Base-by-base conservation (phyloP, 768 basidiomycete species). In the Mycena amicta region DNA sequence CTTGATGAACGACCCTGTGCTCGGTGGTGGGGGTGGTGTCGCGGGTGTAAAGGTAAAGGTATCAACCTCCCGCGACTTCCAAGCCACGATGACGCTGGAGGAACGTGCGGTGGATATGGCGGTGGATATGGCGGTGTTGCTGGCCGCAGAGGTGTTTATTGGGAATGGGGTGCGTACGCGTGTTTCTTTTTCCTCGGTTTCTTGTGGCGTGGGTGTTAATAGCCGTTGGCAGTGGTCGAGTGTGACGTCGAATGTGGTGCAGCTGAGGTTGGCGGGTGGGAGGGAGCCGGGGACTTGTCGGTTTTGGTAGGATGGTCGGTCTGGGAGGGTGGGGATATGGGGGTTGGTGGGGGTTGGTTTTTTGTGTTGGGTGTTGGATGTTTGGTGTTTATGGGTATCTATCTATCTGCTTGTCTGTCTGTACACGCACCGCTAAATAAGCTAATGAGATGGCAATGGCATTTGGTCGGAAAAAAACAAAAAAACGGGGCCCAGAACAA, bases 231-330 rank as follows among this genome's bases (percentile, higher is more conserved):
- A 31, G 37, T 26, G 39, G 26, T 53, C 61, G 31, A 62, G 61
- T 39, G 15, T 58, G 18, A 55, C 26, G 31, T 57, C 56, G 30
- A 55, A 62, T 26, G 61, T 58, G 1, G 53, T 58, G 28, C 61
- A 62, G 53, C 41, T 58, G 18, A 45, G 56, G 5, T 20, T 57
- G 3, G 56, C 61, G 30, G 60, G 55, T 20, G 55, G 59, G 33
- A 8, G 33, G 11, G 11, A 8, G 33, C 11, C 33, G 11, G 33
- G 11, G 26, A 31, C 53, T n/a, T 45, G 18, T 29, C 49, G 59
- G 13, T 60, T 60, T 25, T 60, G 59, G 59, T 60, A 23, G 20
- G n/a, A n/a, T n/a, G n/a, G n/a, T n/a, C n/a, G n/a, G n/a, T n/a
- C n/a, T n/a, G n/a, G n/a, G n/a, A n/a, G n/a, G n/a, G n/a, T n/a